A percentile compares a stretch with the other conserved stretches of the same genome.
These are phyloP conservation scores for Quercus variabilis DNA, from an alignment of 306 rosid genomes.

Conservation along the genomic window DNA sequence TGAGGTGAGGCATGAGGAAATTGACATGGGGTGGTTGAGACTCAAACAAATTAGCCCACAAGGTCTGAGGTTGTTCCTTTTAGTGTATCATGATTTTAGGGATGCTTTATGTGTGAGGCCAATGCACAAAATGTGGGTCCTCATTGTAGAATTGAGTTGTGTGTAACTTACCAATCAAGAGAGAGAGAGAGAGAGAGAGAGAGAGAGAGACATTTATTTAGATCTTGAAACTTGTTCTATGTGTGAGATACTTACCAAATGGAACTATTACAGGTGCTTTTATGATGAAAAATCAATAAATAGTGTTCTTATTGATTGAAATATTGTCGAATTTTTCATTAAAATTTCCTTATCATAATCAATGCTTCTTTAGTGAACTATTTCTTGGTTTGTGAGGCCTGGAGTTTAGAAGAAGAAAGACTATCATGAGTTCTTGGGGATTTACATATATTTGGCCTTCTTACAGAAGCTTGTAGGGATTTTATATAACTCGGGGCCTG, in stretches of 20 bases:
- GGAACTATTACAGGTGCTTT: no score
- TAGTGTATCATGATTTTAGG: not conserved
- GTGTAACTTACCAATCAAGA: not conserved
- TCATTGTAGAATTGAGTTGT: not conserved
- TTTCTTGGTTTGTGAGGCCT: not conserved
- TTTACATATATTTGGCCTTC: not conserved
- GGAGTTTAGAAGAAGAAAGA: not conserved
- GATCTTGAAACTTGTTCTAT: not conserved
- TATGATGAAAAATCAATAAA: no score
- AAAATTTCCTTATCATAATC: not conserved
- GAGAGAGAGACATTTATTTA: not conserved
- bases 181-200: no score
- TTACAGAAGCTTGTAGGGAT: not conserved
- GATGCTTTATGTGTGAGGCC: not conserved
- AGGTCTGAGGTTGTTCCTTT: not conserved
- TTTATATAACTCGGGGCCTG: not conserved
- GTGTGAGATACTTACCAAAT: not conserved
- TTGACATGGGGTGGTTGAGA: not conserved
- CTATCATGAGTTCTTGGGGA: not conserved
- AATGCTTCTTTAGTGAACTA: not conserved
- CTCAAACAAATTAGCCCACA: not conserved
- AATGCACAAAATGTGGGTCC: not conserved
- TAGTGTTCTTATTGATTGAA: no score
- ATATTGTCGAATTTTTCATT: not conserved
- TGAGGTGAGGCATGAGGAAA: not conserved